Conservation (phyloP, 129 eudicot species). For the Pulicaria dysenterica region DNA sequence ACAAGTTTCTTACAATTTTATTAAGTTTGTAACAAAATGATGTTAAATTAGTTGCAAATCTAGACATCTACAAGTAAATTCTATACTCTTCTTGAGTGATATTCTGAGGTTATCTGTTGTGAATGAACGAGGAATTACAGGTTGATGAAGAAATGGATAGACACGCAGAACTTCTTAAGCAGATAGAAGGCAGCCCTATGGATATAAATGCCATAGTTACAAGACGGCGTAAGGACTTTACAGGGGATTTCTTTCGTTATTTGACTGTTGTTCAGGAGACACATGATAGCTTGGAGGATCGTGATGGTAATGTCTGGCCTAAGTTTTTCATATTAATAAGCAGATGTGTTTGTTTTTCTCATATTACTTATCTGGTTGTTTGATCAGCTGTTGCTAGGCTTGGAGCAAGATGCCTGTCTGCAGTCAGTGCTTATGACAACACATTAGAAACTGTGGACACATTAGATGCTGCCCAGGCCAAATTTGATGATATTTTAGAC, state of each 20-base stretch:
- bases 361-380: slow-evolving; percentile 17
- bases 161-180: slow-evolving; percentile 75
- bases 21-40: no score
- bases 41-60: no score
- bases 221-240: slow-evolving; percentile 78
- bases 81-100: no score
- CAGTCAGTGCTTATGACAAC: slow-evolving; percentile 91
- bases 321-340: no score
- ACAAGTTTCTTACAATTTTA: neutral
- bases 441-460: slow-evolving; percentile 82
- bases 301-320: slow-evolving; percentile 57
- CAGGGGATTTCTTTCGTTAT: slow-evolving; percentile 78
- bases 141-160: slow-evolving; percentile 94
- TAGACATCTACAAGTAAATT: no score
- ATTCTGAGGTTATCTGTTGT: neutral
- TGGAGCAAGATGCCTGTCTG: slow-evolving; percentile 93
- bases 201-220: slow-evolving; percentile 91
- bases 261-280: slow-evolving; percentile 70
- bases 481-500: slow-evolving; percentile 81
- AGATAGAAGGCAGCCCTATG: slow-evolving; percentile 75
- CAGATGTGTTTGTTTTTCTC: slow-evolving; percentile 9
- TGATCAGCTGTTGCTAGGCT: slow-evolving; percentile 85
- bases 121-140: slow-evolving; percentile 52
- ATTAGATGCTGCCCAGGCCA: slow-evolving; percentile 84
- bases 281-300: slow-evolving; percentile 81